Evolutionary conservation across 352 stramenopile species (phyloP).

Genomic region (Phytophthora tentaculata): DNA sequence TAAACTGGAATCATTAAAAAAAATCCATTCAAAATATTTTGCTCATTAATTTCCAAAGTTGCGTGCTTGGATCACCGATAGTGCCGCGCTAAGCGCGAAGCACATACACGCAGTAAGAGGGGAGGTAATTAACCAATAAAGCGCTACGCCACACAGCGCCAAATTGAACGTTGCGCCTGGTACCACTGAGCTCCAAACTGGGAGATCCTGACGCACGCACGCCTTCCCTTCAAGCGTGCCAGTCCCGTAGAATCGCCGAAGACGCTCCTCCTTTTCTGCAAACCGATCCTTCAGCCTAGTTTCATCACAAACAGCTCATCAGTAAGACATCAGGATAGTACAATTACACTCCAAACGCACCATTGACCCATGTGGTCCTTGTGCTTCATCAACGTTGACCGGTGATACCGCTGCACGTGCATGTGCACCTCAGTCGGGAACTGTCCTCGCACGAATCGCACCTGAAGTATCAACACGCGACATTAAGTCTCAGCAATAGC

Average conservation of each 20-base stretch:
- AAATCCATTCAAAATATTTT: neutral
- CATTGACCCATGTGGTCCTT: conserved; percentile 61
- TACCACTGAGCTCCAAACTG: conserved; percentile 36
- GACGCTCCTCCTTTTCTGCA: conserved; percentile 73
- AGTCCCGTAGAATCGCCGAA: conserved; percentile 73
- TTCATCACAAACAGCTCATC: neutral
- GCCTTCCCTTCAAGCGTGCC: conserved; percentile 50
- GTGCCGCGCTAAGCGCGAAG: conserved; percentile 49
- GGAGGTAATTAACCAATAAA: conserved; percentile 39
- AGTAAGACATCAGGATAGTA: neutral
- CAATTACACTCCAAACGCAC: conserved; percentile 26
- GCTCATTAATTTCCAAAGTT: conserved; percentile 50
- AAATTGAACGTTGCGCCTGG: conserved; percentile 51
- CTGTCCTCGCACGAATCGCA: conserved; percentile 68
- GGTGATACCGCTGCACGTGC: conserved; percentile 67
- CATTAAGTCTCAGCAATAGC: neutral
- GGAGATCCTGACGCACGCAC: conserved; percentile 37
- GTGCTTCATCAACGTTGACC: conserved; percentile 45
- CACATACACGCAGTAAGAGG: conserved; percentile 42
- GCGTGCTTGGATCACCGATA: conserved; percentile 57
- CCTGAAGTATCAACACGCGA: conserved; percentile 21
- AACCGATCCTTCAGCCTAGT: conserved; percentile 68
- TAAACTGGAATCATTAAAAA: conserved; percentile 7
- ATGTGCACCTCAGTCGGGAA: conserved; percentile 79
- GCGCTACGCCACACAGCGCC: conserved; percentile 38